Conservation (phyloP, 345 rosid genomes). For the Toxicodendron radicans region DNA sequence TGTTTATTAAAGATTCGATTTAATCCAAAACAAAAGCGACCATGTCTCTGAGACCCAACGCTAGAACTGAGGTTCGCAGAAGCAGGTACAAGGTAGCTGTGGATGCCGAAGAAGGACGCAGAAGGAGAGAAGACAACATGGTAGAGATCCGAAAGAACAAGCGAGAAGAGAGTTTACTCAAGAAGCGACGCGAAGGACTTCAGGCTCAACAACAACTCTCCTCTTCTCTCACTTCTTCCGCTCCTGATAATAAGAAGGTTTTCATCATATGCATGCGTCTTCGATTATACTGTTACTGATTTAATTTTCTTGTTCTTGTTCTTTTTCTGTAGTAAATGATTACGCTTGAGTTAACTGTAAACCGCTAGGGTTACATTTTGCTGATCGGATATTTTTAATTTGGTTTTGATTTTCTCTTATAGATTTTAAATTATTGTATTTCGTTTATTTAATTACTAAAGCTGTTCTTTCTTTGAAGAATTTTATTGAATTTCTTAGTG, state of each 20-base stretch:
- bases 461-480: neutral
- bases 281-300: neutral
- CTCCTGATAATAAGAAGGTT: slow-evolving; percentile 47
- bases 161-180: slow-evolving; percentile 72
- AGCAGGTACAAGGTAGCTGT: slow-evolving; percentile 73
- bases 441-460: neutral
- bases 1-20: slow-evolving; percentile 14
- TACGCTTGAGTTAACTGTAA: neutral
- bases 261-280: neutral
- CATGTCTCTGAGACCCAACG: slow-evolving; percentile 73
- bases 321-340: neutral
- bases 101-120: slow-evolving; percentile 75
- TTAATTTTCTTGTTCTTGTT: neutral
- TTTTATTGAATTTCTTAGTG: neutral
- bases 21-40: neutral
- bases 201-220: slow-evolving; percentile 35
- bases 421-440: neutral
- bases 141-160: slow-evolving; percentile 86
- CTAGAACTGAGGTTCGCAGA: slow-evolving; percentile 66
- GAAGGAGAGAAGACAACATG: slow-evolving; percentile 83
- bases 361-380: slow-evolving; percentile 18
- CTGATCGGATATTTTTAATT: no score
- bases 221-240: slow-evolving; percentile 37
- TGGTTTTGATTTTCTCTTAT: neutral
- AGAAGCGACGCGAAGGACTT: slow-evolving; percentile 72